Evolutionary conservation across 345 rosid genomes (phyloP).

Genomic region (Bretschneidera sinensis): DNA sequence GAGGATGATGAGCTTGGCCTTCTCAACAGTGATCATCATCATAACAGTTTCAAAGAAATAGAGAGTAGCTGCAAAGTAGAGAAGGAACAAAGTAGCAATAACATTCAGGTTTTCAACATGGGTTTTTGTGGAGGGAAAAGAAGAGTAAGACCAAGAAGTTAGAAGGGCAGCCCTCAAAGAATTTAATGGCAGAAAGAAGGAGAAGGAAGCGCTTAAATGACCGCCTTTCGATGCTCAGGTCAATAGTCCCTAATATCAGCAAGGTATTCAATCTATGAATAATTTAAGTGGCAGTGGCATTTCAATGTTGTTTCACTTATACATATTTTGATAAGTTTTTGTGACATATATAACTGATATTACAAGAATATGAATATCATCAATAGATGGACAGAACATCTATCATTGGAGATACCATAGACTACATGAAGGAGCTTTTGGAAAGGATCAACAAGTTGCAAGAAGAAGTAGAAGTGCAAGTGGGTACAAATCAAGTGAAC

Average conservation of each 20-base stretch:
- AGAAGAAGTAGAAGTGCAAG: constrained; percentile 42
- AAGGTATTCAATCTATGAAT: constrained; percentile 52
- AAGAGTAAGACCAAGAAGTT: constrained; percentile 48
- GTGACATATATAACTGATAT: too few relatives aligned
- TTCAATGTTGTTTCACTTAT: too few relatives aligned
- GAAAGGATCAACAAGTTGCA: constrained; percentile 56
- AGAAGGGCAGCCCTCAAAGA: constrained; percentile 92
- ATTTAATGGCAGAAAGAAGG: constrained; percentile 85
- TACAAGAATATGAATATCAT: constrained; percentile 43
- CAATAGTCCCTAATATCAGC: constrained; percentile 93
- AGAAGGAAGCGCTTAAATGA: constrained; percentile 81
- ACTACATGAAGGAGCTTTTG: constrained; percentile 66
- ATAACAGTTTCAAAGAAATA: constrained; percentile 26
- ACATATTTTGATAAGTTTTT: too few relatives aligned
- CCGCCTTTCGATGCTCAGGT: constrained; percentile 83
- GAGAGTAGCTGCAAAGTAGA: constrained; percentile 33
- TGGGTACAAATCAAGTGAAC: constrained; percentile 29
- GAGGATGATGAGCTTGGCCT: constrained; percentile 42
- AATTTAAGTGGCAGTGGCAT: too few relatives aligned
- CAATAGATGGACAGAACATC: constrained; percentile 81
- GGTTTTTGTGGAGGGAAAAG: constrained; percentile 33
- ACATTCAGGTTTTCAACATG: constrained; percentile 30
- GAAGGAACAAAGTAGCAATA: constrained; percentile 23
- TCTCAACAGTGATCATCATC: constrained; percentile 16
- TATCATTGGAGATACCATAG: constrained; percentile 67